Percentiles rank a stretch among this genome's conserved stretches.
These are phyloP conservation scores for Dactylellina cionopaga DNA, from an alignment of 2,329 filamentous ascomycete species.

Conservation along the genomic window DNA sequence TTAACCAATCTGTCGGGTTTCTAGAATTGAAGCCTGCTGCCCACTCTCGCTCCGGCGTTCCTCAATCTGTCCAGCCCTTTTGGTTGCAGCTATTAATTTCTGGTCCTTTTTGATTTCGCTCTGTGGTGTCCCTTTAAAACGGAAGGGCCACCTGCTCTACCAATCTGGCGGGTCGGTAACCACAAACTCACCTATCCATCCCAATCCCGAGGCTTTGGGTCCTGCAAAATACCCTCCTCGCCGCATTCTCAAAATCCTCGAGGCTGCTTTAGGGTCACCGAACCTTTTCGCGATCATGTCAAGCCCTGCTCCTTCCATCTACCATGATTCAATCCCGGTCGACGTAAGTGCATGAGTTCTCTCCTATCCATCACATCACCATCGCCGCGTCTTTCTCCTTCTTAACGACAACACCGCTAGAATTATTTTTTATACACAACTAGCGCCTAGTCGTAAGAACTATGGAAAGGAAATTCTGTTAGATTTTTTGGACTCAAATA, in stretches of 20 bases:
- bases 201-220: constrained; percentile 50
- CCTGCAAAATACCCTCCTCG: constrained; percentile 39
- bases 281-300: constrained; percentile 24
- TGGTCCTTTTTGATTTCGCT: constrained; percentile 20
- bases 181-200: constrained; percentile 44
- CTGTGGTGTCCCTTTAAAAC: constrained; percentile 48
- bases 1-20: constrained; percentile 48
- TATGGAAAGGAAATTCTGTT: no score
- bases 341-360: constrained; percentile 41
- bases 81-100: constrained; percentile 16
- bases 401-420: constrained; percentile 22
- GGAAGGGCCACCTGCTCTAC: constrained; percentile 49
- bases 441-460: no score
- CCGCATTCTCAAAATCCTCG: constrained; percentile 2
- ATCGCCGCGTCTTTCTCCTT: background rate
- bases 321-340: constrained; percentile 36
- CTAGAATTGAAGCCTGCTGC: constrained; percentile 18
- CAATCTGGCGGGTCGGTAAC: constrained; percentile 48
- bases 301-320: constrained; percentile 40
- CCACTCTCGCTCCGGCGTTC: constrained; percentile 17
- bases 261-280: background rate
- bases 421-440: background rate
- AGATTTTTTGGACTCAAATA: no score
- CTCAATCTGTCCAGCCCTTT: constrained; percentile 23
- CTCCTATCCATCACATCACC: background rate